Evolutionary conservation across 345 rosid species (phyloP), one percentile per base, ranked within the genome.

Genomic region (Kernera saxatilis): DNA sequence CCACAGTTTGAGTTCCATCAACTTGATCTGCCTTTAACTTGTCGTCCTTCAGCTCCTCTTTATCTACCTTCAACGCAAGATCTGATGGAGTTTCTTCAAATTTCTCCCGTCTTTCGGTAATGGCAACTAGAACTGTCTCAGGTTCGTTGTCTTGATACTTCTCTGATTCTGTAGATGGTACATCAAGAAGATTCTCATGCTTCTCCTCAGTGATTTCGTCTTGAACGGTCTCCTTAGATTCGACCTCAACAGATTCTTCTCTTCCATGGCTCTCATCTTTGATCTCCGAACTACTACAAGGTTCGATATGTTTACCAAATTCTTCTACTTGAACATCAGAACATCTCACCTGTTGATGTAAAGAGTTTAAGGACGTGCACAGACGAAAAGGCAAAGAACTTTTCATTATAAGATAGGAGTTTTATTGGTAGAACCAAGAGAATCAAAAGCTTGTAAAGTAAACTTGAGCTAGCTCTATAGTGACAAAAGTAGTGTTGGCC

Each of bases 331-430:
- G 33, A 65, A 45, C 73, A 17, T 43, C 50, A 8, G 53, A 68
- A 48, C 22, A 55, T 71, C 53, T 58, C 67, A 66, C 81, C 85
- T 84, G 80, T 45, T 10, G 8, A 51, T 77, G 71, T 13, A 37
- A 21, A 33, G 57, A 75, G 40, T 19, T 15, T 33, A 50, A 19
- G 44, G 5, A 36, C 5, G 2, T 2, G 35, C 5, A 54, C 59
- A 54, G 2, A 39, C 30, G 12, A 12, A 43, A 61, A 3, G 1
- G 30, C 22, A 5, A 15, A 43, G 0, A 26, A 17, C 1, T 29
- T 26, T 5, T 0, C 43, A 33, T 0, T 33, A 3, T 3, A 22
- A 56, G 25, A 35, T 11, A 18, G n/a, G n/a, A n/a, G n/a, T n/a
- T n/a, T n/a, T n/a, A n/a, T n/a, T 13, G 63, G 36, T 36, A 8